phyloP scores from a whole-genome alignment of 106 monocot species.

The Dendrobium chrysotoxum region DNA sequence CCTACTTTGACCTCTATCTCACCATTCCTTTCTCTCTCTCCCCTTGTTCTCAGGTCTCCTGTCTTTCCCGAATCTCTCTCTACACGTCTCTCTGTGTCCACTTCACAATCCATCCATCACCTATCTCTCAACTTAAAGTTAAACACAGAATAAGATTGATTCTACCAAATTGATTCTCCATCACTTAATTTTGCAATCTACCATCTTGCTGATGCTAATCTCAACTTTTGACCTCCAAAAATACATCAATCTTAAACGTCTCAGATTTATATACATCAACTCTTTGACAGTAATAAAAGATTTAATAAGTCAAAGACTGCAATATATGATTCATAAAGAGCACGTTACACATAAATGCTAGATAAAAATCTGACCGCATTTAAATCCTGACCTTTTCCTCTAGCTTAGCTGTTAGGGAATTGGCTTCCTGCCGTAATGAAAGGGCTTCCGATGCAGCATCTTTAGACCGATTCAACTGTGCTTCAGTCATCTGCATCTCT shows the following conservation, averaged over 20 bases:
- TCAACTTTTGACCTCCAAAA: background rate
- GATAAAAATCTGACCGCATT: background rate
- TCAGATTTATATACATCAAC: background rate
- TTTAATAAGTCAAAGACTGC: background rate
- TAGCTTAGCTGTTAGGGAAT: constrained; percentile 44
- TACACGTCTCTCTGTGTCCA: no score
- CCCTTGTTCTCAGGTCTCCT: no score
- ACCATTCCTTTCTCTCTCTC: no score
- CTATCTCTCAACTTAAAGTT: background rate
- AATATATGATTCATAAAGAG: constrained; percentile 1
- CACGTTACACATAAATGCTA: background rate
- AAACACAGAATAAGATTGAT: background rate
- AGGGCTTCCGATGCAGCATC: constrained; percentile 61
- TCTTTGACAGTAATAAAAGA: background rate
- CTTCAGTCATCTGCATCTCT: constrained; percentile 92
- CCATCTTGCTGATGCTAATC: background rate
- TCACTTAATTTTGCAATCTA: background rate
- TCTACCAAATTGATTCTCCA: background rate
- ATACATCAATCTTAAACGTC: background rate
- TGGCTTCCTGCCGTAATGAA: constrained; percentile 51
- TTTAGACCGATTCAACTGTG: constrained; percentile 78
- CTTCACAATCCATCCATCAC: background rate
- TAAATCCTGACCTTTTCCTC: constrained; percentile 48
- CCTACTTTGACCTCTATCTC: no score
- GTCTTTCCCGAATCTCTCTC: no score